phyloP scores from a whole-genome alignment of 129 eudicot genomes.

The Flaveria brownii region DNA sequence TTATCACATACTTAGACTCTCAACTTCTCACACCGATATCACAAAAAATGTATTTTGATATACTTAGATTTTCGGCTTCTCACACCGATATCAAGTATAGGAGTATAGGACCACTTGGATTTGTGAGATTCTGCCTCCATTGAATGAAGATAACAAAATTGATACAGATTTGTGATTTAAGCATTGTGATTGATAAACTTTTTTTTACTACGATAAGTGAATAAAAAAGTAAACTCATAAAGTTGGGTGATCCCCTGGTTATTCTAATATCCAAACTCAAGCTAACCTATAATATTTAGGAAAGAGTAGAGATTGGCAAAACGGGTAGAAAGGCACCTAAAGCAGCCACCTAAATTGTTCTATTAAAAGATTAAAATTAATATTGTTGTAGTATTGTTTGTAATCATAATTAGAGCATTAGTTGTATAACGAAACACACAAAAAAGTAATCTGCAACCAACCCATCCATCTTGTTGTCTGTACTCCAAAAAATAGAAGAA shows the following conservation, averaged over 20 bases:
- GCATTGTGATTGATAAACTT: background rate
- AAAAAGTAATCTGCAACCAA: background rate
- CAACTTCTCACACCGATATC: background rate
- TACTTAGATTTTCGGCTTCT: background rate
- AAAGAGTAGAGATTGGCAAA: too few relatives aligned
- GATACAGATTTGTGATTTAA: constrained; percentile 9
- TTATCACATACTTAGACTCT: background rate
- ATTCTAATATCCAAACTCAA: background rate
- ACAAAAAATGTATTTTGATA: background rate
- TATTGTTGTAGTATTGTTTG: background rate
- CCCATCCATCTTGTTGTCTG: background rate
- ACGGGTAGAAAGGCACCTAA: background rate
- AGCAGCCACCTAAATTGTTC: background rate
- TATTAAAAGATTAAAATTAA: background rate
- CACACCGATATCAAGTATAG: background rate
- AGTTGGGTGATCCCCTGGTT: background rate
- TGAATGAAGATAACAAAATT: background rate
- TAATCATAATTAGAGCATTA: background rate
- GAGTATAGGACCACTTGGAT: constrained; percentile 9
- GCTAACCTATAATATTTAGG: background rate
- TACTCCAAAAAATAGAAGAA: background rate
- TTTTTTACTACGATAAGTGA: background rate
- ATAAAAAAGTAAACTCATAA: background rate
- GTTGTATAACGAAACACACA: background rate
- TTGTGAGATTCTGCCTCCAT: background rate